Conservation (phyloP, 75 land plant species). For the Pinus tabuliformis region DNA sequence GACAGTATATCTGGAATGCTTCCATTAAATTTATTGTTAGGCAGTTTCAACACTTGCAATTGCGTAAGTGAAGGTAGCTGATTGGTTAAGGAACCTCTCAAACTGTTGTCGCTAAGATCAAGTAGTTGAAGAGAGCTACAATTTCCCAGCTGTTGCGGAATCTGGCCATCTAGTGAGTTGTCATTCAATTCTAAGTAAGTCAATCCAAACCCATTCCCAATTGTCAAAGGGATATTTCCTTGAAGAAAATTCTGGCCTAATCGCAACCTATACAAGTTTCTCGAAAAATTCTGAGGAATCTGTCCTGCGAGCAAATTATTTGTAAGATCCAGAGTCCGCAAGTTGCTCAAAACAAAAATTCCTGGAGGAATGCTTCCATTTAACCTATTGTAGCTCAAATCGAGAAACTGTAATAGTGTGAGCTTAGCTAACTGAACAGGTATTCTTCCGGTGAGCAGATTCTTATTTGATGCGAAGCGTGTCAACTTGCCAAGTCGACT, state of each 20-base stretch:
- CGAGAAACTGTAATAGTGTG: conserved; percentile 3
- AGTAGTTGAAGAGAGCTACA: conserved; percentile 24
- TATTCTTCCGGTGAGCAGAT: conserved; percentile 21
- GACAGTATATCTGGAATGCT: background rate
- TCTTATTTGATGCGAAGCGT: conserved; percentile 13
- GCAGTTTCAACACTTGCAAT: background rate
- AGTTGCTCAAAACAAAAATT: conserved; percentile 17
- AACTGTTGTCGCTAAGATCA: too few species aligned
- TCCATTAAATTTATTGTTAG: background rate
- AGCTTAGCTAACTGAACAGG: conserved; percentile 11
- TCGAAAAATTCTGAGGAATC: conserved; percentile 14
- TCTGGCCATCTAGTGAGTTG: background rate
- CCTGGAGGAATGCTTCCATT: conserved; percentile 22
- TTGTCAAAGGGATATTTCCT: background rate
- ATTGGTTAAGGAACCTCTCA: conserved; percentile 17
- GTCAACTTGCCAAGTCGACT: conserved; percentile 1
- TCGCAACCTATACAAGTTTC: background rate
- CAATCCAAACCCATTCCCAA: conserved; percentile 2
- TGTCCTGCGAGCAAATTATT: conserved; percentile 16
- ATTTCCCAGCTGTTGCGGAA: background rate
- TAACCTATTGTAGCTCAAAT: conserved; percentile 16
- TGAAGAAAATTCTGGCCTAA: background rate
- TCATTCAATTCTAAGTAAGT: conserved; percentile 18
- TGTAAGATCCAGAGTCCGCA: conserved; percentile 23
- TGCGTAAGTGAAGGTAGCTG: background rate